A percentile compares a stretch with the other conserved stretches of the same genome.
Conservation (phyloP, 768 basidiomycete genomes). For the Mycena maculata region DNA sequence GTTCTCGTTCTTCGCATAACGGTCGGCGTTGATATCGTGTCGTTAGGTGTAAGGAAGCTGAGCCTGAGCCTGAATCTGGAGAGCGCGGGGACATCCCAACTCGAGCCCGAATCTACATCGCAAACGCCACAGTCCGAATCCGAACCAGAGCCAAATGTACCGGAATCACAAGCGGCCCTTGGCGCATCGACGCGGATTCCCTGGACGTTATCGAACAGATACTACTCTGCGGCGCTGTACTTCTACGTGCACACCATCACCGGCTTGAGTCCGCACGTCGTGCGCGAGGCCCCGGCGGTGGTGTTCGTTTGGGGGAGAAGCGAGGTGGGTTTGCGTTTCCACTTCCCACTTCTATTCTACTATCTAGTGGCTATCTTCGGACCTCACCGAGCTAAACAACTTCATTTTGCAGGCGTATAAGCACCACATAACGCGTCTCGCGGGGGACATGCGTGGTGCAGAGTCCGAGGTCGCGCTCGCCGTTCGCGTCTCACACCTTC, state of each 20-base stretch:
- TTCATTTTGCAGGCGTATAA: conserved; percentile 60
- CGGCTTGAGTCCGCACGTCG: conserved; percentile 54
- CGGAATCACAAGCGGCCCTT: conserved; percentile 19
- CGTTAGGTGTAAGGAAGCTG: conserved; percentile 25
- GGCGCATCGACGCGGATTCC: conserved; percentile 55
- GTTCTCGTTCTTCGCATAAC: conserved; percentile 17
- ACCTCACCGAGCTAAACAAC: too few relatives aligned
- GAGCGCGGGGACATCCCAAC: conserved; percentile 10
- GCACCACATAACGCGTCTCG: conserved; percentile 63
- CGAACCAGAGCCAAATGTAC: conserved; percentile 14
- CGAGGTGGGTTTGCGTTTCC: conserved; percentile 60
- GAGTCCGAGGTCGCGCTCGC: conserved; percentile 82
- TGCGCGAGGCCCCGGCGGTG: conserved; percentile 71
- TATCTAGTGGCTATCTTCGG: not conserved
- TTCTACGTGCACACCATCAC: conserved; percentile 66
- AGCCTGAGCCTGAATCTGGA: conserved; percentile 18
- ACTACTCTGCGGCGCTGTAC: conserved; percentile 82
- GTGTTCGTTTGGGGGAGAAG: conserved; percentile 77
- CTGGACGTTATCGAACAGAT: conserved; percentile 85
- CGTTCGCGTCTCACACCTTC: conserved; percentile 64
- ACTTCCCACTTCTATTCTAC: not conserved
- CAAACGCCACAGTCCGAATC: not conserved
- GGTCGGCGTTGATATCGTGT: conserved; percentile 21
- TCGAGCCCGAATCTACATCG: not conserved
- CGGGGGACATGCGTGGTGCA: conserved; percentile 58